A percentile compares a stretch with the other conserved stretches of the same genome.
phyloP scores from a whole-genome alignment of 2,329 filamentous ascomycete genomes.

The Xylariaceae sp. region DNA sequence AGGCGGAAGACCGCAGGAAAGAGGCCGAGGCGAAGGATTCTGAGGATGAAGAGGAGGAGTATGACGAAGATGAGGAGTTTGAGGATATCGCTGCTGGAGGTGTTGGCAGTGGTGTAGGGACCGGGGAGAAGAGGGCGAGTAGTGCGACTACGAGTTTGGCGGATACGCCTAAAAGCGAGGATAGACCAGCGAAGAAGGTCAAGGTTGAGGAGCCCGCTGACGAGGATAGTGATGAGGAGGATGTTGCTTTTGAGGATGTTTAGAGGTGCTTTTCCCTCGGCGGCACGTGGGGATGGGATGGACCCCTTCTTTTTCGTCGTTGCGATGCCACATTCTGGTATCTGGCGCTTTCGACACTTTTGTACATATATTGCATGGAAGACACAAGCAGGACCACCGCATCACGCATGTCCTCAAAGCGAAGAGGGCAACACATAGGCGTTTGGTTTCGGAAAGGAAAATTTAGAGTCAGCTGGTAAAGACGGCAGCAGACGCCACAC shows the following conservation, averaged over 20 bases:
- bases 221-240: constrained; percentile 38
- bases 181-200: constrained; percentile 49
- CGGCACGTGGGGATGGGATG: not conserved
- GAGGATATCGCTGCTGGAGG: constrained; percentile 33
- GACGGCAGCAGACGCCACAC: no score
- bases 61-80: constrained; percentile 33
- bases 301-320: not conserved
- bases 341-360: no score
- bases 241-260: constrained; percentile 48
- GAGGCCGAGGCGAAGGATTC: constrained; percentile 43
- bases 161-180: constrained; percentile 35
- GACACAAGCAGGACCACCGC: no score
- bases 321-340: not conserved
- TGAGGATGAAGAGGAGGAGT: constrained; percentile 29
- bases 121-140: constrained; percentile 29
- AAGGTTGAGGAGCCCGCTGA: constrained; percentile 46
- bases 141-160: constrained; percentile 32
- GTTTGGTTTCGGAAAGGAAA: no score
- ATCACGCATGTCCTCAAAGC: no score
- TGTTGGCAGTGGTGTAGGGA: constrained; percentile 17
- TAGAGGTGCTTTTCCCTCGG: constrained; percentile 10
- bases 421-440: no score
- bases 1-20: constrained; percentile 50
- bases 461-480: no score
- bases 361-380: no score